A percentile compares a stretch with the other conserved stretches of the same genome.
Conservation (phyloP, 257 asterid species). For the Prunella vulgaris region DNA sequence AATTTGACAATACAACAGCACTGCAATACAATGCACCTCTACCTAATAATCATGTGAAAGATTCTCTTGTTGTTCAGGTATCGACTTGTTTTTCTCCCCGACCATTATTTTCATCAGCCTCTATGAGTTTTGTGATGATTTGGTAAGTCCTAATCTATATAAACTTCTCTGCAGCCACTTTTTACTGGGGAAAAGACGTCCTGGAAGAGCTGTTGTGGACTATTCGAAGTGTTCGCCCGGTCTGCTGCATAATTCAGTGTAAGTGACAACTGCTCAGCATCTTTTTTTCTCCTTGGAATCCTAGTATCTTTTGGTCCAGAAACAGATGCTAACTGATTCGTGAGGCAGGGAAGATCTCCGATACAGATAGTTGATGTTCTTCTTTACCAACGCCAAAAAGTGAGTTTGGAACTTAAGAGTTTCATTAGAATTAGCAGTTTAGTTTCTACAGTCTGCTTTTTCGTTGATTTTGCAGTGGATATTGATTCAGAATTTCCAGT, state of each 20-base stretch:
- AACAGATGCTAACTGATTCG: slow-evolving; percentile 7
- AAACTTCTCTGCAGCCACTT: slow-evolving; percentile 39
- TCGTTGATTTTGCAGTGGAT: slow-evolving; percentile 29
- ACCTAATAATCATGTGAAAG: slow-evolving; percentile 24
- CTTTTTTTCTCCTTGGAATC: too few species aligned
- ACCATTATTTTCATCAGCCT: not conserved
- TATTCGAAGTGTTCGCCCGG: slow-evolving; percentile 48
- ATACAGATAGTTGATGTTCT: not conserved
- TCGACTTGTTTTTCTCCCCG: not conserved
- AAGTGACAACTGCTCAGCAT: not conserved
- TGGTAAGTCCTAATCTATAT: not conserved
- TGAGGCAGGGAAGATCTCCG: slow-evolving; percentile 11
- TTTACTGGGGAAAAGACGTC: slow-evolving; percentile 45
- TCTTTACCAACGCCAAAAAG: not conserved
- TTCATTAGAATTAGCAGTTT: slow-evolving; percentile 13
- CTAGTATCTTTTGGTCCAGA: slow-evolving; percentile 26
- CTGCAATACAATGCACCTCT: slow-evolving; percentile 10
- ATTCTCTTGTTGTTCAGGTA: slow-evolving; percentile 48
- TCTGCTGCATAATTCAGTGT: slow-evolving; percentile 28
- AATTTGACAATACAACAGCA: slow-evolving; percentile 18
- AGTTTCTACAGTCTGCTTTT: slow-evolving; percentile 19
- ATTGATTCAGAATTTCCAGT: slow-evolving; percentile 12
- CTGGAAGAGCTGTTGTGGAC: slow-evolving; percentile 74
- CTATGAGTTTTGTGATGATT: not conserved
- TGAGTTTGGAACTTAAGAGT: not conserved